Percentiles rank a stretch among this genome's conserved stretches.
Evolutionary conservation across 495 filamentous ascomycete species (phyloP).

Genomic region (Lineolata rhizophorae): DNA sequence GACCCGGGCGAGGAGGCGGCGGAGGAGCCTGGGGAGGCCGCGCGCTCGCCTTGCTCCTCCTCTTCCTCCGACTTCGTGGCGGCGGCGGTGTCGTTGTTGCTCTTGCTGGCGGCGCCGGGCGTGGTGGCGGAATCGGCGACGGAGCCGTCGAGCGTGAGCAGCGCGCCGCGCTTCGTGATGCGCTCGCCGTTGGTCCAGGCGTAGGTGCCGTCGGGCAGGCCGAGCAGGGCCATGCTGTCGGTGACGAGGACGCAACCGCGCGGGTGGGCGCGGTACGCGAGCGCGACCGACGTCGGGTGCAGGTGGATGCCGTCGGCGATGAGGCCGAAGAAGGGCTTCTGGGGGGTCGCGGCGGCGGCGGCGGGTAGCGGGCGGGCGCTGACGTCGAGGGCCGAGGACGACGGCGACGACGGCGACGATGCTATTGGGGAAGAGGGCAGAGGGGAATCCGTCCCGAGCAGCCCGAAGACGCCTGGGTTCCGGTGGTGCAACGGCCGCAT

Average conservation of each 20-base stretch:
- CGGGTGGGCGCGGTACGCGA: constrained; percentile 35
- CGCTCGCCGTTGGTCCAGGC: constrained; percentile 55
- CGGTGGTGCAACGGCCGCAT: constrained; percentile 19
- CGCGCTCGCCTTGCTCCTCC: too few species aligned
- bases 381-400: too few species aligned
- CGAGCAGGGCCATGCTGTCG: constrained; percentile 33
- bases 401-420: constrained; percentile 59
- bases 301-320: constrained; percentile 44
- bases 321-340: constrained; percentile 44
- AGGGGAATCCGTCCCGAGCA: constrained; percentile 16
- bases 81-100: too few species aligned
- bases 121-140: too few species aligned
- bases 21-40: too few species aligned
- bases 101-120: too few species aligned
- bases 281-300: constrained; percentile 34
- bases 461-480: constrained; percentile 16
- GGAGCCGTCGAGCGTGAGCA: constrained; percentile 34
- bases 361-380: constrained; percentile 25
- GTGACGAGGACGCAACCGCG: constrained; percentile 35
- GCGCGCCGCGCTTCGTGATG: constrained; percentile 43
- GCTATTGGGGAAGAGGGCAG: constrained; percentile 50
- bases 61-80: too few species aligned
- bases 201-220: constrained; percentile 33
- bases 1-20: too few species aligned
- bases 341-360: constrained; percentile 15